Percentiles rank a stretch among this genome's conserved stretches.
These are phyloP conservation scores for Alternaria atra DNA, from an alignment of 2,329 filamentous ascomycete genomes.

Conservation along the genomic window DNA sequence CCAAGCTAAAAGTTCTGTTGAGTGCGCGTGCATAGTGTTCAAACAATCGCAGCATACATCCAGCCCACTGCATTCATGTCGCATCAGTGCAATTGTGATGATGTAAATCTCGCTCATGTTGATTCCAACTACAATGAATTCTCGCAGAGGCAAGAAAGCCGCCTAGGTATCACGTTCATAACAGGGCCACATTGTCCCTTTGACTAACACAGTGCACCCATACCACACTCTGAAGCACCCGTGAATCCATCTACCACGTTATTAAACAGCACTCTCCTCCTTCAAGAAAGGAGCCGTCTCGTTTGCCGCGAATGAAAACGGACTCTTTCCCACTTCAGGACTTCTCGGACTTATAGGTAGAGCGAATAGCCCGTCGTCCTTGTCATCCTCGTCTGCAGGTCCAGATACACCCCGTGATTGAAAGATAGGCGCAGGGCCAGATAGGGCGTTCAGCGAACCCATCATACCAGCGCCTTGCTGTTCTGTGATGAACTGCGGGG, in stretches of 20 bases:
- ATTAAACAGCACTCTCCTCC: constrained; percentile 40
- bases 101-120: neutral
- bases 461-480: constrained; percentile 53
- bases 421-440: constrained; percentile 41
- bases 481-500: constrained; percentile 51
- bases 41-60: neutral
- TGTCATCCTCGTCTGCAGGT: constrained; percentile 58
- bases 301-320: constrained; percentile 69
- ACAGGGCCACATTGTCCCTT: constrained; percentile 6
- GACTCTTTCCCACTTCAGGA: constrained; percentile 84
- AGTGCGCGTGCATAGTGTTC: neutral
- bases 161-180: constrained; percentile 28
- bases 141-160: constrained; percentile 7
- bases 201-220: constrained; percentile 3
- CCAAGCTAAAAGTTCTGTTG: neutral
- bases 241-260: neutral
- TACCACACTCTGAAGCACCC: constrained; percentile 4
- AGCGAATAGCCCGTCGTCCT: constrained; percentile 85
- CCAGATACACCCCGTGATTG: constrained; percentile 42
- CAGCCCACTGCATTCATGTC: neutral
- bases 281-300: constrained; percentile 47
- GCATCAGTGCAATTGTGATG: neutral
- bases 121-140: constrained; percentile 1
- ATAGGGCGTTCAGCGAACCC: constrained; percentile 57
- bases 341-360: constrained; percentile 86